Conservation (phyloP, 805 yeast genomes). For the Candida glaebosa region DNA sequence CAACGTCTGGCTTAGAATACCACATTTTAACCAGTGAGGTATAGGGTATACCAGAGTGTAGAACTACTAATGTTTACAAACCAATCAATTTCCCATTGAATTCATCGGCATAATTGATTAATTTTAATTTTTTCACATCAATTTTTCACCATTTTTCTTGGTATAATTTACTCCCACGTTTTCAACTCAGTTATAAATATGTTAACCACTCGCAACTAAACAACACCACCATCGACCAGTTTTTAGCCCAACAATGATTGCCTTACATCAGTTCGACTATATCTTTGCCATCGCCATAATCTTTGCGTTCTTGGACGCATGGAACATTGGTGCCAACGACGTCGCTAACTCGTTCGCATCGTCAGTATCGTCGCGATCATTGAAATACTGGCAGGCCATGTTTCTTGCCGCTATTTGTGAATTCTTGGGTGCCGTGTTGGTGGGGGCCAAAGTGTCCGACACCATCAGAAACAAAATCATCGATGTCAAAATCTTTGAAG, state of each 20-base stretch:
- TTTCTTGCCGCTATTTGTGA: conserved; percentile 66
- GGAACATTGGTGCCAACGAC: conserved; percentile 80
- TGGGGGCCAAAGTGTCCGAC: conserved; percentile 71
- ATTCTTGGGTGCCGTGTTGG: conserved; percentile 70
- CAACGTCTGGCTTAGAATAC: no score
- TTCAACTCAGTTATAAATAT: not conserved
- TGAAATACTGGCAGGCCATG: conserved; percentile 76
- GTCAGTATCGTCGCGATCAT: conserved; percentile 65
- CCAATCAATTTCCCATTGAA: no score
- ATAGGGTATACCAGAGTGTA: no score
- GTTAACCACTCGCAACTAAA: no score
- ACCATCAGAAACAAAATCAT: conserved; percentile 67
- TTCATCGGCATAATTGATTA: not conserved
- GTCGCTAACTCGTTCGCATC: conserved; percentile 81
- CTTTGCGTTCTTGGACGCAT: conserved; percentile 75
- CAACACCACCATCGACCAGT: no score
- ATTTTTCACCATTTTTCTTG: not conserved
- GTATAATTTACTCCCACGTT: conserved; percentile 1
- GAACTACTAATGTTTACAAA: no score
- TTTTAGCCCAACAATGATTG: conserved; percentile 27
- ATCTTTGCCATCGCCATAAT: conserved; percentile 66
- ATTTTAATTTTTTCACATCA: not conserved
- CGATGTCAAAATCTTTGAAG: conserved; percentile 44
- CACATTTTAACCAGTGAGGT: no score
- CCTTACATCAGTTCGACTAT: conserved; percentile 59